phyloP scores from a whole-genome alignment of 257 asterid genomes.

The Ehretia macrophylla region DNA sequence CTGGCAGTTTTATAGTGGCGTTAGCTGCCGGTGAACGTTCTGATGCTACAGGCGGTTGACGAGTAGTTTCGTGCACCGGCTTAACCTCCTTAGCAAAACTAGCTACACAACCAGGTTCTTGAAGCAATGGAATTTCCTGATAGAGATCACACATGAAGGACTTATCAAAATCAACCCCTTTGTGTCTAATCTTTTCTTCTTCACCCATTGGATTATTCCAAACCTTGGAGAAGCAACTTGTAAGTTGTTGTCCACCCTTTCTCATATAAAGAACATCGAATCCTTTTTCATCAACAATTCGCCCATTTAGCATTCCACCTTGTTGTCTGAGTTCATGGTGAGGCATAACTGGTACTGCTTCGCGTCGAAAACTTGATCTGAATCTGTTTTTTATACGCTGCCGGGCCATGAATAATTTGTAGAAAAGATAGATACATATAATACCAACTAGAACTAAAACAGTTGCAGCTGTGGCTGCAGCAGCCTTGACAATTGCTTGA shows the following conservation, averaged over 20 bases:
- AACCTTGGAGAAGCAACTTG: constrained; percentile 57
- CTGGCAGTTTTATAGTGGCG: neutral
- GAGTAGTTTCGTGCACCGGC: constrained; percentile 3
- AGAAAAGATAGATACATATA: constrained; percentile 33
- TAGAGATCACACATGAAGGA: constrained; percentile 22
- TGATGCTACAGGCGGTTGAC: constrained; percentile 6
- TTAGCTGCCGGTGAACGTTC: constrained; percentile 3
- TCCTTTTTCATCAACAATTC: constrained; percentile 70
- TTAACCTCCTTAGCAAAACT: constrained; percentile 9
- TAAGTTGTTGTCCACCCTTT: constrained; percentile 25
- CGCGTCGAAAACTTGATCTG: constrained; percentile 50
- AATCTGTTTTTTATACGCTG: constrained; percentile 13
- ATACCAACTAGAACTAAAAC: constrained; percentile 35
- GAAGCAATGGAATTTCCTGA: constrained; percentile 63
- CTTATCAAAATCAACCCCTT: constrained; percentile 20
- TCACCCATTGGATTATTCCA: constrained; percentile 60
- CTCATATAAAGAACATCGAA: constrained; percentile 61
- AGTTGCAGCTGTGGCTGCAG: constrained; percentile 42
- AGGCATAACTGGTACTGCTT: constrained; percentile 12
- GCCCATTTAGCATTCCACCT: constrained; percentile 47
- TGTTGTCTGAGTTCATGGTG: constrained; percentile 36
- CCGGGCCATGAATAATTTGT: constrained; percentile 27
- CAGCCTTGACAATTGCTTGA: constrained; percentile 28
- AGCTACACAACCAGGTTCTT: constrained; percentile 19
- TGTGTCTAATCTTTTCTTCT: constrained; percentile 42